Conservation (phyloP, 306 rosid species). For the Gleditsia sinensis region DNA sequence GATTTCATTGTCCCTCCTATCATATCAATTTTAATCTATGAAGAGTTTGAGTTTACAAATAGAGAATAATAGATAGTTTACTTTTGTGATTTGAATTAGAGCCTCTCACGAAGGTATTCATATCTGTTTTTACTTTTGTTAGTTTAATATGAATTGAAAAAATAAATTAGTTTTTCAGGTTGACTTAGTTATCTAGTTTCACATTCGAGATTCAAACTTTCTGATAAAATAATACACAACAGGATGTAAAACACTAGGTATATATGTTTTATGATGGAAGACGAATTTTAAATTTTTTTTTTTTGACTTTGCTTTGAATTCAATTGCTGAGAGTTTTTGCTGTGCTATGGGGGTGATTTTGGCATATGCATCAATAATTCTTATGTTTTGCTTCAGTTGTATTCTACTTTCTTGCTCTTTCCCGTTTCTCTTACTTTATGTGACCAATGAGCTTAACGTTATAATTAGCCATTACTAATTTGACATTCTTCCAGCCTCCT, state of each 20-base stretch:
- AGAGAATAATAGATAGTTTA: neutral
- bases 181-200: neutral
- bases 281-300: no score
- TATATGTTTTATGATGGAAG: no score
- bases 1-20: no score
- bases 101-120: neutral
- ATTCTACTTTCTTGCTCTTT: no score
- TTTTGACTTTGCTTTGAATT: no score
- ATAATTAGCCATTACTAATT: neutral
- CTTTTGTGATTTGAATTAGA: neutral
- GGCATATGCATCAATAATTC: neutral
- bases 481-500: neutral
- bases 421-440: neutral
- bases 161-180: no score
- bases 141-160: neutral
- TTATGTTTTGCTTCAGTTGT: neutral
- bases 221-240: neutral
- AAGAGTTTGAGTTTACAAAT: neutral
- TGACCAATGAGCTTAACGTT: neutral
- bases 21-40: neutral
- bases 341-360: no score
- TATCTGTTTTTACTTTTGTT: neutral
- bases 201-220: neutral
- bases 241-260: no score
- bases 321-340: neutral